phyloP scores from a whole-genome alignment of 805 yeast genomes.

The Saturnispora hagleri region DNA sequence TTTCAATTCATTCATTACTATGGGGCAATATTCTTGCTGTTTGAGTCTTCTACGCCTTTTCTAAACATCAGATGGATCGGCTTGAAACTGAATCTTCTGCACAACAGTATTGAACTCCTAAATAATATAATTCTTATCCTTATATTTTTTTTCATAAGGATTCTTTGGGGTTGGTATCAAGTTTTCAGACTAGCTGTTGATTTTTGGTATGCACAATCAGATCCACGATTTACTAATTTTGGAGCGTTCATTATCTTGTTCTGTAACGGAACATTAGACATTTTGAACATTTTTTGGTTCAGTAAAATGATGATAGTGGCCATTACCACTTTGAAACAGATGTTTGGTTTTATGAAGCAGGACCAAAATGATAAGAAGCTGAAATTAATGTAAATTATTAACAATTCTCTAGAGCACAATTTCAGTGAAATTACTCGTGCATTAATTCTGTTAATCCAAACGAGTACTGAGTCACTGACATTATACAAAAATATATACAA shows the following conservation, averaged over 20 bases:
- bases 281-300: constrained; percentile 31
- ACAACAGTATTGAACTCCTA: constrained; percentile 23
- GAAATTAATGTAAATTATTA: constrained; percentile 22
- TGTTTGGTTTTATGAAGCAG: constrained; percentile 20
- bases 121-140: constrained; percentile 28
- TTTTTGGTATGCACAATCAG: constrained; percentile 19
- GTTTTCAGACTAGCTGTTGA: constrained; percentile 22
- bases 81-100: constrained; percentile 23
- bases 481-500: background rate
- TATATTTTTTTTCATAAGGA: constrained; percentile 28
- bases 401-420: background rate
- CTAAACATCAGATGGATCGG: constrained; percentile 31
- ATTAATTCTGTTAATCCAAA: background rate
- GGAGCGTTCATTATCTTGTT: constrained; percentile 23
- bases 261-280: constrained; percentile 27
- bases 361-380: constrained; percentile 21
- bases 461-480: background rate
- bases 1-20: constrained; percentile 26
- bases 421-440: background rate
- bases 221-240: constrained; percentile 22
- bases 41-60: constrained; percentile 32
- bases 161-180: constrained; percentile 33
- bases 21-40: constrained; percentile 28
- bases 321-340: constrained; percentile 26
- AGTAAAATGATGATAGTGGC: constrained; percentile 31